Evolutionary conservation across 352 stramenopile genomes (phyloP).

Genomic region (Globisporangium nodosum): DNA sequence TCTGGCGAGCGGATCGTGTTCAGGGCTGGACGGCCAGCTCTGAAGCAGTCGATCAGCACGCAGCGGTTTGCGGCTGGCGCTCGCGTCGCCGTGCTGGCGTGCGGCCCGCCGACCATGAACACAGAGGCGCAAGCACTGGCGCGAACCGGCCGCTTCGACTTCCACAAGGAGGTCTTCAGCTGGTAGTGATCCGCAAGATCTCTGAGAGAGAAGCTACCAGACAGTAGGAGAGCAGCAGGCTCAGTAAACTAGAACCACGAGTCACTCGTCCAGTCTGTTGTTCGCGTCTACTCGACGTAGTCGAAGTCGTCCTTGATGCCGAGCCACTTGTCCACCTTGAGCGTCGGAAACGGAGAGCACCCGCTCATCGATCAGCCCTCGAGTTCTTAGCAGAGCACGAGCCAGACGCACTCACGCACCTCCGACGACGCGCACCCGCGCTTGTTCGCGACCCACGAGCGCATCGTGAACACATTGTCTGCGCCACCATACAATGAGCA

Average conservation of each 20-base stretch:
- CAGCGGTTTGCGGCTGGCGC: slow-evolving; percentile 44
- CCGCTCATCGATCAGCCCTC: not conserved
- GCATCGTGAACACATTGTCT: slow-evolving; percentile 84
- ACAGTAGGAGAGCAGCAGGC: not conserved
- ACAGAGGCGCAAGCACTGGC: slow-evolving; percentile 60
- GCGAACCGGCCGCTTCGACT: slow-evolving; percentile 63
- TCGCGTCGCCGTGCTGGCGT: slow-evolving; percentile 66
- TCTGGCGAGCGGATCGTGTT: slow-evolving; percentile 58
- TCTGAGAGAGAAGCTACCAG: not conserved
- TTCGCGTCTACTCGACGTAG: slow-evolving; percentile 47
- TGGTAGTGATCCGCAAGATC: slow-evolving; percentile 32
- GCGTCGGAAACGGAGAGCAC: not conserved
- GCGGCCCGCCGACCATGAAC: slow-evolving; percentile 66
- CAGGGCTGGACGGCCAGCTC: slow-evolving; percentile 40
- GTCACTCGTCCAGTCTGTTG: not conserved
- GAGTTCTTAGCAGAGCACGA: too few species aligned
- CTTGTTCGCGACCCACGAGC: slow-evolving; percentile 79
- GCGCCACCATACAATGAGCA: not conserved
- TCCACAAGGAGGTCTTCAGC: slow-evolving; percentile 83
- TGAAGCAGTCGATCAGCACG: slow-evolving; percentile 69
- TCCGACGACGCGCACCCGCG: slow-evolving; percentile 55
- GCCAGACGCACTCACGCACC: slow-evolving; percentile 17
- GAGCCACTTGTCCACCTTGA: slow-evolving; percentile 80
- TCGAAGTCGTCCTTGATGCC: slow-evolving; percentile 85
- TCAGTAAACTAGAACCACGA: not conserved